Conservation (phyloP, 2,329 filamentous ascomycete genomes). For the Macrophomina pseudophaseolina region DNA sequence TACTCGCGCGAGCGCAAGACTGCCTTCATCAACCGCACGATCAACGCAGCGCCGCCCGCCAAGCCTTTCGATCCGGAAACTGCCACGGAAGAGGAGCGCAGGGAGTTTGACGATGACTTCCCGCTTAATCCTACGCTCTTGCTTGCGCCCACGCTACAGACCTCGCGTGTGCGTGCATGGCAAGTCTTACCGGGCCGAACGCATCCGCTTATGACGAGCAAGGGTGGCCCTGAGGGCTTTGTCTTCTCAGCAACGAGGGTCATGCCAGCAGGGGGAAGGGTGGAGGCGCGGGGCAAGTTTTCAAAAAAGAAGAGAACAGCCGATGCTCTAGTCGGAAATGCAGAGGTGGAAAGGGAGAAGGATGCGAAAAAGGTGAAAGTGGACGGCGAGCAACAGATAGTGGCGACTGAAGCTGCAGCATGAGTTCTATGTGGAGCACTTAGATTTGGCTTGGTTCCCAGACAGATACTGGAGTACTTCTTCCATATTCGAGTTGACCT, state of each 20-base stretch:
- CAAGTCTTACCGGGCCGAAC: constrained; percentile 91
- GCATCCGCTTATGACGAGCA: constrained; percentile 90
- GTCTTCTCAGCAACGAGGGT: constrained; percentile 84
- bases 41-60: background rate
- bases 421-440: too few species aligned
- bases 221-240: constrained; percentile 88
- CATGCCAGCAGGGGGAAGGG: constrained; percentile 76
- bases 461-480: too few species aligned
- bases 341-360: constrained; percentile 32
- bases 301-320: constrained; percentile 67
- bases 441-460: too few species aligned
- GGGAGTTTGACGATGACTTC: constrained; percentile 62
- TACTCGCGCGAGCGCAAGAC: constrained; percentile 81
- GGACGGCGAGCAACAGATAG: constrained; percentile 36
- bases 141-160: constrained; percentile 80
- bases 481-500: too few species aligned
- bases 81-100: constrained; percentile 40
- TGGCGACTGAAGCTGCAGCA: too few species aligned
- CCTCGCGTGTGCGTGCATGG: constrained; percentile 77
- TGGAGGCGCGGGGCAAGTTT: constrained; percentile 81
- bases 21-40: constrained; percentile 65
- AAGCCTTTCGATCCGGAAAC: constrained; percentile 34
- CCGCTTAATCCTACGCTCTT: constrained; percentile 85
- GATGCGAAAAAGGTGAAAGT: constrained; percentile 31
- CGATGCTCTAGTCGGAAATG: constrained; percentile 24